phyloP scores from a whole-genome alignment of 164 flowering plant species.

The Magnolia kwangsiensis region DNA sequence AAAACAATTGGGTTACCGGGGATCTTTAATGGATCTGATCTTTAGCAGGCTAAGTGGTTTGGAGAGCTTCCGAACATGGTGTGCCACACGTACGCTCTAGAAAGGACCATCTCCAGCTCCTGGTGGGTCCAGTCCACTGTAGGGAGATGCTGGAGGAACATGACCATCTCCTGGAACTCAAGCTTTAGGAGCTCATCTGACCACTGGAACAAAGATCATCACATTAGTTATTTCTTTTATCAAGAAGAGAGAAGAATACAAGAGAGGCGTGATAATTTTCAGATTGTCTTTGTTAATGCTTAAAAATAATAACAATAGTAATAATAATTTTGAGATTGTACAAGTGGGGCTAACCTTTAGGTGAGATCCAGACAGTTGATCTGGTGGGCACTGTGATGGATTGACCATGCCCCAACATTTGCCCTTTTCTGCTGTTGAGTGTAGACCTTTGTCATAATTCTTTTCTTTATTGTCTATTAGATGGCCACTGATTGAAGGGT shows the following conservation, averaged over 20 bases:
- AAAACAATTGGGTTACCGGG: too few species aligned
- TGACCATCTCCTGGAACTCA: slow-evolving; percentile 96
- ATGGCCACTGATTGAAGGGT: neutral
- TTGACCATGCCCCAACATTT: neutral
- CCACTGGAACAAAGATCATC: slow-evolving; percentile 52
- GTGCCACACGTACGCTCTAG: slow-evolving; percentile 95
- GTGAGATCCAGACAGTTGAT: neutral
- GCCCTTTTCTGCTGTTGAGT: neutral
- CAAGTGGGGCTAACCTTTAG: neutral
- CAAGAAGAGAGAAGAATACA: neutral
- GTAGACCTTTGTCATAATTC: neutral
- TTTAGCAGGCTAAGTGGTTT: slow-evolving; percentile 55
- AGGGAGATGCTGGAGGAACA: slow-evolving; percentile 95
- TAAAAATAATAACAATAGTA: too few species aligned
- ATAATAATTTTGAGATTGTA: neutral
- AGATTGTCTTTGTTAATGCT: neutral
- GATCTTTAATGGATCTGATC: neutral
- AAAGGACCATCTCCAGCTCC: slow-evolving; percentile 94
- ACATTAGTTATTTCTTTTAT: neutral
- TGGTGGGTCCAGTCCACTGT: slow-evolving; percentile 74
- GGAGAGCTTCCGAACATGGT: slow-evolving; percentile 89
- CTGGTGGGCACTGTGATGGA: neutral
- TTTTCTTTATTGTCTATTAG: neutral
- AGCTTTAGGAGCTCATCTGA: slow-evolving; percentile 83
- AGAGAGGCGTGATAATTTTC: too few species aligned